These are phyloP conservation scores for Marvania coccoides DNA, from an alignment of 139 green algal genomes.

Conservation along the genomic window DNA sequence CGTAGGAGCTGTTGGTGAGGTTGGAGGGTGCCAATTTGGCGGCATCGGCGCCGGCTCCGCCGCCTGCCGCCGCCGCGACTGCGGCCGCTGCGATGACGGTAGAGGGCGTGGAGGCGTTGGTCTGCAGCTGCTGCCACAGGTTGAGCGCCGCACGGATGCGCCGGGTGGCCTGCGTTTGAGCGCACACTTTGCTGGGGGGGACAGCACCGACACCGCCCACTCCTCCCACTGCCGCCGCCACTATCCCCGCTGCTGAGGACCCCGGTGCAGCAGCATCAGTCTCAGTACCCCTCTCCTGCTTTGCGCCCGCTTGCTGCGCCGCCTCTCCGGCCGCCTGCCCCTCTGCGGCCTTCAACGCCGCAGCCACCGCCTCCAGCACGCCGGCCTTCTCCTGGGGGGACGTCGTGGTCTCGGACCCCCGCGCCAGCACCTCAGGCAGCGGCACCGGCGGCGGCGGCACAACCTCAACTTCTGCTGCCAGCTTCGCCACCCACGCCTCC, in stretches of 20 bases:
- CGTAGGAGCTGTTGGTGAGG: neutral
- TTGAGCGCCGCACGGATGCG: conserved; percentile 35
- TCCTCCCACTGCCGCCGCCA: neutral
- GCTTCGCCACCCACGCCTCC: conserved; percentile 14
- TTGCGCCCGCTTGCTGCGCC: neutral
- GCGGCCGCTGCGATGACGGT: conserved; percentile 42
- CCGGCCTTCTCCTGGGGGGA: neutral
- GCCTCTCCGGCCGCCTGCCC: neutral
- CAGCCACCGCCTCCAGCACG: neutral
- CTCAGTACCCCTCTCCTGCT: too few relatives aligned
- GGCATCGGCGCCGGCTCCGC: neutral
- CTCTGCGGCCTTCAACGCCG: neutral
- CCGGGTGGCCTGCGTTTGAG: neutral
- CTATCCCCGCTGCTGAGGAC: too few relatives aligned
- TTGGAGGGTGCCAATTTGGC: neutral
- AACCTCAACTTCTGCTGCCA: conserved; percentile 6
- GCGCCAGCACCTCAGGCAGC: neutral
- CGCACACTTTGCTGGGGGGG: neutral
- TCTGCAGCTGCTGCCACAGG: conserved; percentile 57
- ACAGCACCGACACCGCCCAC: neutral
- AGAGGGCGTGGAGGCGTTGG: conserved; percentile 57
- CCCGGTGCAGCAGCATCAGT: too few relatives aligned
- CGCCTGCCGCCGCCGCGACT: neutral
- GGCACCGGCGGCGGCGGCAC: neutral
- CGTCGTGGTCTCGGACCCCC: neutral